Base-by-base conservation (phyloP, 306 rosid species). In the Geum urbanum region DNA sequence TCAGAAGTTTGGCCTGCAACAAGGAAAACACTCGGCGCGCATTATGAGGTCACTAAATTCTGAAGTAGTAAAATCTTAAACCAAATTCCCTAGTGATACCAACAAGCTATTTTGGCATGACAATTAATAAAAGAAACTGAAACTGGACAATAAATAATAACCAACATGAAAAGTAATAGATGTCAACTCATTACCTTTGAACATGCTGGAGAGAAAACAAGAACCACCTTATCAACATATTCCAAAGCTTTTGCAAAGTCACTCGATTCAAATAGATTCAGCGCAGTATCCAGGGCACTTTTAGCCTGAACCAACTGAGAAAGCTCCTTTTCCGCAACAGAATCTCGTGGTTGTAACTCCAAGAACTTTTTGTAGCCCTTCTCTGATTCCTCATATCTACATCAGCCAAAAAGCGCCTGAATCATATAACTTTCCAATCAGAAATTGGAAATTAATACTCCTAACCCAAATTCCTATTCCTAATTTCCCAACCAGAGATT, bases 371-470 rank as follows among this genome's bases (percentile, higher is more conserved):
- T 78, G 84, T 95, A 95, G 84, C 81, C 87, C 86, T 79, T 77
- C 87, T 95, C 97, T 50, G 99, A 86, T 81, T 87, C 97, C 75
- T 87, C 86, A 81, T 89, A 95, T 91, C 99, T 95, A 87, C 99
- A 91, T 88, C 86, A 95, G 90, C 92, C 95, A 91, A 91, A 95
- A 95, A 91, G 80, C 85, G 89, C 99, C 97, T 89, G 96, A 91
- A 95, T 95, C 95, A 95, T 86, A 87, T 95, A 81, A 84, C 77
- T 83, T 74, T 84, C 78, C 78, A 89, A 94, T 91, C 82, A 91
- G 95, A 85, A 86, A 80, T 82, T 80, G 87, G 84, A 85, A 56
- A 78, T 70, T 44, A n/a, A 43, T 37, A 37, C 46, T 37, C 46
- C 24, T 59, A 3, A 14, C 65, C 39, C 16, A 37, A 13, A 60